Percentiles rank a stretch among this genome's conserved stretches.
These are phyloP conservation scores for Lolium multiflorum DNA, from an alignment of 176 grass and related monocot genomes.

Conservation along the genomic window DNA sequence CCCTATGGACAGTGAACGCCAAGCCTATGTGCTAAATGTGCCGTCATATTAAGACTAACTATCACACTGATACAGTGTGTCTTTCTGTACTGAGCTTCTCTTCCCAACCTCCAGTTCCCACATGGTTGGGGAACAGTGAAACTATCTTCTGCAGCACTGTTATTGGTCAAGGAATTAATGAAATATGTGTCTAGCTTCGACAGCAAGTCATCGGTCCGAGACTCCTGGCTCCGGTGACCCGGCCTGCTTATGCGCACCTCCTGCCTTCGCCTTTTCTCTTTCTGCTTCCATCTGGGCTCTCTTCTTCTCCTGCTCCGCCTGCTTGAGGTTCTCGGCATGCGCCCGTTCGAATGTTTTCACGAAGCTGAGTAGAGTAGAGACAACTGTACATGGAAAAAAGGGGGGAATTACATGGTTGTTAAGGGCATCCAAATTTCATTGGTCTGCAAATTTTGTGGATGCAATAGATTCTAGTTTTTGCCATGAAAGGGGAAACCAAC, in stretches of 20 bases:
- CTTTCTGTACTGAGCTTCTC: background rate
- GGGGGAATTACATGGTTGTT: background rate
- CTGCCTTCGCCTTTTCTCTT: conserved; percentile 52
- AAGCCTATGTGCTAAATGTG: conserved; percentile 2
- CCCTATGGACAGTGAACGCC: conserved; percentile 20
- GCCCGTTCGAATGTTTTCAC: conserved; percentile 75
- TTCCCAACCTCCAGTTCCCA: background rate
- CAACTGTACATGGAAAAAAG: conserved; percentile 59
- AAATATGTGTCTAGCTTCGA: background rate
- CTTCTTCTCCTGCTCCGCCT: conserved; percentile 74
- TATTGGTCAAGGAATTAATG: conserved; percentile 11
- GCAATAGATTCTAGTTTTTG: background rate
- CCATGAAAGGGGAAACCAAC: background rate
- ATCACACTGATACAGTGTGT: conserved; percentile 23
- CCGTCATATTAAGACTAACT: conserved; percentile 31
- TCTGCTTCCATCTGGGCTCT: conserved; percentile 65
- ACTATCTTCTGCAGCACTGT: background rate
- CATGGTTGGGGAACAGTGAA: conserved; percentile 23
- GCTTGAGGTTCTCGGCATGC: conserved; percentile 68
- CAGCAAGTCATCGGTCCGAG: background rate
- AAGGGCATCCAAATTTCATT: background rate
- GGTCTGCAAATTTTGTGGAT: background rate
- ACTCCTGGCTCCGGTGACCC: conserved; percentile 5
- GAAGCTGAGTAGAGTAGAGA: conserved; percentile 76
- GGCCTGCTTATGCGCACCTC: conserved; percentile 33